These are phyloP conservation scores for Fusarium sp. DNA, from an alignment of 2,329 filamentous ascomycete species.

Conservation along the genomic window DNA sequence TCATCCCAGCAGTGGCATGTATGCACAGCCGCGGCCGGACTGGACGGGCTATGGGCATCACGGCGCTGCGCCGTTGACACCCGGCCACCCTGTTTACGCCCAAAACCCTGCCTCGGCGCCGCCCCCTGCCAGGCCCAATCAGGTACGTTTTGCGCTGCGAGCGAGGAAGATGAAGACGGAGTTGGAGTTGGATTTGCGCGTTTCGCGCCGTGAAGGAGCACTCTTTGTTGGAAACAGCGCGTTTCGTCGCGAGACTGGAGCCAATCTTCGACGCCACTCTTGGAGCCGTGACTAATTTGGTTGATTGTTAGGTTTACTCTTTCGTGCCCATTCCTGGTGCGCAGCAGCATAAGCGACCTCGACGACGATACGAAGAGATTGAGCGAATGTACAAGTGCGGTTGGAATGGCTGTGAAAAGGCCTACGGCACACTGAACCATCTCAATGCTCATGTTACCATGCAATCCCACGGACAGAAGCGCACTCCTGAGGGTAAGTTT, in stretches of 20 bases:
- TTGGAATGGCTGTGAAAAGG: slow-evolving; percentile 98
- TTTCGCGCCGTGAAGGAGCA: background rate
- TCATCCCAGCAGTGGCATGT: slow-evolving; percentile 72
- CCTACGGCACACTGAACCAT: slow-evolving; percentile 97
- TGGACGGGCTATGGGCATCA: slow-evolving; percentile 76
- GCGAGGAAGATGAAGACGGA: slow-evolving; percentile 19
- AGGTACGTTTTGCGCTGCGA: slow-evolving; percentile 62
- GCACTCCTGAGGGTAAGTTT: slow-evolving; percentile 92
- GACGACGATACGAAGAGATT: slow-evolving; percentile 96
- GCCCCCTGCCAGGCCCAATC: slow-evolving; percentile 66
- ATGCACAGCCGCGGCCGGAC: slow-evolving; percentile 78
- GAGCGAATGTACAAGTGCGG: slow-evolving; percentile 99
- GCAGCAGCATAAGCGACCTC: slow-evolving; percentile 95
- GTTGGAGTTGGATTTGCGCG: background rate
- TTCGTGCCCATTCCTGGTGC: slow-evolving; percentile 98
- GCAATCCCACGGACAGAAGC: slow-evolving; percentile 95
- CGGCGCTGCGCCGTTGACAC: slow-evolving; percentile 60
- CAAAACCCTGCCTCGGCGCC: slow-evolving; percentile 67
- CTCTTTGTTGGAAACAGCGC: background rate
- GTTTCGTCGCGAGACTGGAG: background rate
- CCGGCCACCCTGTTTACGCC: slow-evolving; percentile 65
- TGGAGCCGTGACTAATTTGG: slow-evolving; percentile 6
- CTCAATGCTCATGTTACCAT: slow-evolving; percentile 98
- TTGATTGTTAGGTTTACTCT: slow-evolving; percentile 82
- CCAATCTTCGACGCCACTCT: background rate